These are phyloP conservation scores for Botrytis aclada DNA, from an alignment of 2,329 filamentous ascomycete genomes.

Conservation along the genomic window DNA sequence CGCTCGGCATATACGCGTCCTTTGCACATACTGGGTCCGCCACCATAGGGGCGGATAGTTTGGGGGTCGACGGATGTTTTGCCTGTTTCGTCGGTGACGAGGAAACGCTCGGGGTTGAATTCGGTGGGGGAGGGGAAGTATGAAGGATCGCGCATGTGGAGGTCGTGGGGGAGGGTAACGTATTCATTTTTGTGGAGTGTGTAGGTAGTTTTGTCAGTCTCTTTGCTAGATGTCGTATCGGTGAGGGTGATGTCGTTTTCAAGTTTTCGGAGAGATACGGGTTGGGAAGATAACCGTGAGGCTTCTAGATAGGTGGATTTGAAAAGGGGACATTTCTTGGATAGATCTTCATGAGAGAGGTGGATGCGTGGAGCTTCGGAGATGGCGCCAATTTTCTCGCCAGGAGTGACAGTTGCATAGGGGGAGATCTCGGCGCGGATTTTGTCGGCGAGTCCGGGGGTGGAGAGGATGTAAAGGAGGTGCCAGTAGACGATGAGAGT, in stretches of 20 bases:
- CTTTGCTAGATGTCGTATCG: constrained; percentile 21
- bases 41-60: constrained; percentile 48
- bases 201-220: constrained; percentile 40
- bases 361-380: constrained; percentile 40
- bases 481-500: constrained; percentile 52
- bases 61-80: constrained; percentile 25
- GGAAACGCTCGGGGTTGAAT: constrained; percentile 46
- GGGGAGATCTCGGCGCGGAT: constrained; percentile 46
- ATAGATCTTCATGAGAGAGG: constrained; percentile 42
- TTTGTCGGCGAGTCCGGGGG: constrained; percentile 41
- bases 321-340: constrained; percentile 45
- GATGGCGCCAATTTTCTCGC: constrained; percentile 32
- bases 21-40: constrained; percentile 48
- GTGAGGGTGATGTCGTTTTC: constrained; percentile 39
- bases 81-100: constrained; percentile 33
- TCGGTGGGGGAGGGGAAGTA: constrained; percentile 41
- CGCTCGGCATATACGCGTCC: constrained; percentile 49
- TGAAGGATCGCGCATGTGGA: constrained; percentile 43
- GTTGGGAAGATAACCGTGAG: constrained; percentile 44
- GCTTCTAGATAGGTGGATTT: constrained; percentile 47
- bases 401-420: constrained; percentile 41
- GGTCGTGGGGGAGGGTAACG: constrained; percentile 44
- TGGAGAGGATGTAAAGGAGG: constrained; percentile 45
- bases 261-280: constrained; percentile 43
- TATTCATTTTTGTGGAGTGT: constrained; percentile 43